These are phyloP conservation scores for Terana coerulea DNA, from an alignment of 768 basidiomycete genomes.

Conservation along the genomic window DNA sequence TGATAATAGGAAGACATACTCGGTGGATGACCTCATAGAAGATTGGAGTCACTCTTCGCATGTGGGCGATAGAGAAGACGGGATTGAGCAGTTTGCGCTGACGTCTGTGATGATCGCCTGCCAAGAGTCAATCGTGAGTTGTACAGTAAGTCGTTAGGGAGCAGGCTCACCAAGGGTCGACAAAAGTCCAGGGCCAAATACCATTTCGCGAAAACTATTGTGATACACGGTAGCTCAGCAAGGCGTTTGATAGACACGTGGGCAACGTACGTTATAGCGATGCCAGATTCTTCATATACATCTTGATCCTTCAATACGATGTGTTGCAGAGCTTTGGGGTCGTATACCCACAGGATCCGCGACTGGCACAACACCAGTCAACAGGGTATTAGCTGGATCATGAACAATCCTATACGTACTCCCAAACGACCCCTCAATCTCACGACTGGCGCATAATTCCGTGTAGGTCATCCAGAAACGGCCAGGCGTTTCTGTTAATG, in stretches of 20 bases:
- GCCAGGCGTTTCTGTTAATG: conserved; percentile 1
- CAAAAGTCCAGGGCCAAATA: conserved; percentile 23
- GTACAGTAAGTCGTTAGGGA: neutral
- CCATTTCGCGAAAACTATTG: conserved; percentile 12
- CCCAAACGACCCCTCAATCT: conserved; percentile 47
- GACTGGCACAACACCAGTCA: conserved; percentile 13
- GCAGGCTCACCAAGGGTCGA: conserved; percentile 17
- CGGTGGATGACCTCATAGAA: conserved; percentile 14
- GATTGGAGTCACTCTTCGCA: conserved; percentile 18
- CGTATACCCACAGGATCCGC: conserved; percentile 36
- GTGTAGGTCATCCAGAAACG: conserved; percentile 7
- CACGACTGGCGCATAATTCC: conserved; percentile 38
- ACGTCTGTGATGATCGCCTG: conserved; percentile 9
- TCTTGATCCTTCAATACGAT: conserved; percentile 40
- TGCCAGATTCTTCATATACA: conserved; percentile 11
- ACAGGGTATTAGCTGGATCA: neutral
- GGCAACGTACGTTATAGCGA: conserved; percentile 15
- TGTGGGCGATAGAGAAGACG: conserved; percentile 18
- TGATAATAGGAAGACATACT: neutral
- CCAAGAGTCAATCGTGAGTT: neutral
- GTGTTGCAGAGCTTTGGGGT: conserved; percentile 43
- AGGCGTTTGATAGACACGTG: neutral
- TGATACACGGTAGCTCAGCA: neutral
- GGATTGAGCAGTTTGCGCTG: conserved; percentile 15
- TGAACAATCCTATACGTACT: conserved; percentile 23